Evolutionary conservation across 345 rosid genomes (phyloP).

Genomic region (Eucalyptus erythrocorys): DNA sequence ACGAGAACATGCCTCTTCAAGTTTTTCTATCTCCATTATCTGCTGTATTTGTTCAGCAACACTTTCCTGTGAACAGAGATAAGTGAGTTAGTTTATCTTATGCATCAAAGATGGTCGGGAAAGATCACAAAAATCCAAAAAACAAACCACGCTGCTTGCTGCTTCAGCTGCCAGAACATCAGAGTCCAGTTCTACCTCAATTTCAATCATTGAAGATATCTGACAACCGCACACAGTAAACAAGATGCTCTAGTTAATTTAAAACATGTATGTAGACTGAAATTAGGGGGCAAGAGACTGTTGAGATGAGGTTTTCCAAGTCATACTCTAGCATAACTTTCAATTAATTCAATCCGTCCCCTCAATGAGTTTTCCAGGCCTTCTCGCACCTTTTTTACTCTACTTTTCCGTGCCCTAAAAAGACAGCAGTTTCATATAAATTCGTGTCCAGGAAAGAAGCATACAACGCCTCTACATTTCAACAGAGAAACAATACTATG

Average conservation of each 20-base stretch:
- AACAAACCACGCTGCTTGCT: conserved; percentile 58
- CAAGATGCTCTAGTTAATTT: background rate
- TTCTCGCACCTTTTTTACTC: conserved; percentile 77
- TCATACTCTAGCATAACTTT: conserved; percentile 82
- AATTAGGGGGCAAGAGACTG: background rate
- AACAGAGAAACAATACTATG: background rate
- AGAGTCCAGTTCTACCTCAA: conserved; percentile 88
- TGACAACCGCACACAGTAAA: conserved; percentile 2
- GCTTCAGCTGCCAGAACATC: conserved; percentile 97
- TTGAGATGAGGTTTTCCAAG: background rate
- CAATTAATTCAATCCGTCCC: conserved; percentile 82
- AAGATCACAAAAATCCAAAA: background rate
- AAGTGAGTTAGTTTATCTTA: background rate
- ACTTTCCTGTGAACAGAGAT: conserved; percentile 44
- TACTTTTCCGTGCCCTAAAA: conserved; percentile 58
- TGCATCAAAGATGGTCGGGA: background rate
- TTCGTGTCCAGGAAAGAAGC: background rate
- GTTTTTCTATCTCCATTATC: conserved; percentile 91
- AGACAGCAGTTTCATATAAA: background rate
- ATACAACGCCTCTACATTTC: background rate
- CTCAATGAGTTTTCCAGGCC: conserved; percentile 62
- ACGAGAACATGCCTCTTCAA: conserved; percentile 63
- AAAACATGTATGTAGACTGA: background rate
- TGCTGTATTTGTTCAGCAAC: conserved; percentile 77
- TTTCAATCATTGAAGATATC: conserved; percentile 98